phyloP scores from a whole-genome alignment of 495 filamentous ascomycete genomes.

The Aspergillus saccharolyticus region DNA sequence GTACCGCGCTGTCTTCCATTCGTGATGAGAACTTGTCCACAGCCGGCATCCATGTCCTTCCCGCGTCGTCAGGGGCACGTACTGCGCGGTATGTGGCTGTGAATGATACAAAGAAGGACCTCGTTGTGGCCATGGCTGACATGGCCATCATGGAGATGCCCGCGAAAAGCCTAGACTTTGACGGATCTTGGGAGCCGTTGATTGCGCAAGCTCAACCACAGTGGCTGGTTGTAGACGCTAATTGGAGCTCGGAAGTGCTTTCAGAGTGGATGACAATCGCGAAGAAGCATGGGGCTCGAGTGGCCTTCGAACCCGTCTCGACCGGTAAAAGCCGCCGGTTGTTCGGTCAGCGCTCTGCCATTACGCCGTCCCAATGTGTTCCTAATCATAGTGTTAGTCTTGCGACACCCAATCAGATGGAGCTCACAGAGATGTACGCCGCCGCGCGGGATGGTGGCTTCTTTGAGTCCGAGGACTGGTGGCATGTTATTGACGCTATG shows the following conservation, averaged over 20 bases:
- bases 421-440: conserved; percentile 70
- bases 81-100: conserved; percentile 91
- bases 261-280: conserved; percentile 57
- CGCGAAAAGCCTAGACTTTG: conserved; percentile 35
- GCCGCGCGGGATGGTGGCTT: conserved; percentile 57
- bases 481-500: conserved; percentile 69
- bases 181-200: conserved; percentile 55
- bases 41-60: conserved; percentile 54
- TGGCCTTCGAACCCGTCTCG: conserved; percentile 93
- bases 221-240: conserved; percentile 77
- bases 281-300: conserved; percentile 45
- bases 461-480: conserved; percentile 68
- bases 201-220: conserved; percentile 53
- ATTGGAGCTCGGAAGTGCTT: conserved; percentile 64
- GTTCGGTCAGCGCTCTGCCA: conserved; percentile 42
- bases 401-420: conserved; percentile 74
- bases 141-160: conserved; percentile 74
- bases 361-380: conserved; percentile 40
- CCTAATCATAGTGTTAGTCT: conserved; percentile 63
- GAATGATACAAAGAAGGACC: conserved; percentile 75
- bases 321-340: conserved; percentile 66
- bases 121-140: conserved; percentile 87
- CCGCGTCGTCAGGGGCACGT: conserved; percentile 43
- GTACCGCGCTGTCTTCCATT: conserved; percentile 60
- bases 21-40: conserved; percentile 57